phyloP scores from a whole-genome alignment of 73 alveolate genomes.

The Halteria grandinella region DNA sequence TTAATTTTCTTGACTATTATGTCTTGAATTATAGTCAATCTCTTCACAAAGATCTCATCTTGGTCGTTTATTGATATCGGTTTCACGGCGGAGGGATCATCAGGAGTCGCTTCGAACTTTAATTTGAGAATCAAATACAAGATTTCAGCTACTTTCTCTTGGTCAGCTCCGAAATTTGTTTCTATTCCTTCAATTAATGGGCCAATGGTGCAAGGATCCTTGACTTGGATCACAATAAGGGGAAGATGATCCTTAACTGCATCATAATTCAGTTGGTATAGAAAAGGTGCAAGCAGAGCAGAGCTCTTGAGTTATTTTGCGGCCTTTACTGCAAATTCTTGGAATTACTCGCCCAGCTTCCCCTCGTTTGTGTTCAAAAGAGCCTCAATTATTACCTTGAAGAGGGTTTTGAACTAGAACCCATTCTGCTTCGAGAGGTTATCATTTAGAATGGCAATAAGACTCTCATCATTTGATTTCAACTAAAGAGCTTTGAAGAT shows the following conservation, averaged over 20 bases:
- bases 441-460: too few relatives aligned
- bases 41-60: not conserved
- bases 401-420: too few relatives aligned
- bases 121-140: conserved; percentile 24
- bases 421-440: too few relatives aligned
- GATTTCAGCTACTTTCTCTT: conserved; percentile 35
- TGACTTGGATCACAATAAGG: not conserved
- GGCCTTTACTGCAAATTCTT: not conserved
- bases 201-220: not conserved
- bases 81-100: too few relatives aligned
- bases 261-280: not conserved
- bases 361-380: too few relatives aligned
- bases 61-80: too few relatives aligned
- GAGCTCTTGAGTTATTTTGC: conserved; percentile 9
- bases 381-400: too few relatives aligned
- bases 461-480: conserved; percentile 12
- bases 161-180: not conserved
- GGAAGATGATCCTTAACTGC: conserved; percentile 10
- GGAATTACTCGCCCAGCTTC: too few relatives aligned
- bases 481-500: not conserved
- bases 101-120: not conserved
- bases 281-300: not conserved
- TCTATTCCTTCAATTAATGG: conserved; percentile 20
- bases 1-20: not conserved
- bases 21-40: not conserved